These are phyloP conservation scores for Brassica nigra DNA, from an alignment of 345 rosid species.

Conservation along the genomic window DNA sequence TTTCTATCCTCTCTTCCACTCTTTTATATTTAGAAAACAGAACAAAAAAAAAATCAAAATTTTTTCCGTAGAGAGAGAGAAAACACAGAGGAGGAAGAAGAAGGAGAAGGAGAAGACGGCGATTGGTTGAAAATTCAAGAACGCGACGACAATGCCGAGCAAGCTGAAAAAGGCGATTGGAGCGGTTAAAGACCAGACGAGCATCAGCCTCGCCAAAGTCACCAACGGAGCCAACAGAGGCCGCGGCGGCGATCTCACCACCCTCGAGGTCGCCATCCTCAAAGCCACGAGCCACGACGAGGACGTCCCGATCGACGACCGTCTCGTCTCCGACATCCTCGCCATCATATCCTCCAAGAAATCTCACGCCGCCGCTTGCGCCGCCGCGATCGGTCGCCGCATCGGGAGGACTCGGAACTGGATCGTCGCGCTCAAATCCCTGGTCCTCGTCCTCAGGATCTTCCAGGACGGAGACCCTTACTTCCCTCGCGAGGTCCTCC, in stretches of 20 bases:
- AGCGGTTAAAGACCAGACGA: constrained; percentile 87
- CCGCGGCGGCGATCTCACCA: constrained; percentile 31
- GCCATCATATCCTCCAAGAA: constrained; percentile 54
- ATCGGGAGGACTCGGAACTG: constrained; percentile 74
- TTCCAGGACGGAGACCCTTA: constrained; percentile 81
- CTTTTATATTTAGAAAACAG: constrained; percentile 3
- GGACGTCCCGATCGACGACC: constrained; percentile 65
- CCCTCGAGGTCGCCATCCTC: constrained; percentile 67
- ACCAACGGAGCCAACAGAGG: constrained; percentile 34
- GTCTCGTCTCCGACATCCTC: constrained; percentile 59
- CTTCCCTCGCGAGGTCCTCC: constrained; percentile 74
- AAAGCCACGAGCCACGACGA: constrained; percentile 80
- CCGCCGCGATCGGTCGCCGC: constrained; percentile 59
- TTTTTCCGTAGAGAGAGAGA: neutral
- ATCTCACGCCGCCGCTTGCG: constrained; percentile 59
- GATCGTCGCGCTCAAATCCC: constrained; percentile 81
- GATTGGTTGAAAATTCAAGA: neutral
- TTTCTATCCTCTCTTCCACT: constrained; percentile 9
- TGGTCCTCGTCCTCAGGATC: constrained; percentile 69
- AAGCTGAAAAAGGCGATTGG: constrained; percentile 85
- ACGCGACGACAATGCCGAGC: constrained; percentile 66
- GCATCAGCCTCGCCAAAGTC: constrained; percentile 88
- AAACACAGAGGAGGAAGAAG: neutral
- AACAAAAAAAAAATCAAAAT: neutral
- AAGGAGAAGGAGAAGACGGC: neutral